These are phyloP conservation scores for Zasmidium angulare DNA, from an alignment of 2,329 filamentous ascomycete genomes.

Conservation along the genomic window DNA sequence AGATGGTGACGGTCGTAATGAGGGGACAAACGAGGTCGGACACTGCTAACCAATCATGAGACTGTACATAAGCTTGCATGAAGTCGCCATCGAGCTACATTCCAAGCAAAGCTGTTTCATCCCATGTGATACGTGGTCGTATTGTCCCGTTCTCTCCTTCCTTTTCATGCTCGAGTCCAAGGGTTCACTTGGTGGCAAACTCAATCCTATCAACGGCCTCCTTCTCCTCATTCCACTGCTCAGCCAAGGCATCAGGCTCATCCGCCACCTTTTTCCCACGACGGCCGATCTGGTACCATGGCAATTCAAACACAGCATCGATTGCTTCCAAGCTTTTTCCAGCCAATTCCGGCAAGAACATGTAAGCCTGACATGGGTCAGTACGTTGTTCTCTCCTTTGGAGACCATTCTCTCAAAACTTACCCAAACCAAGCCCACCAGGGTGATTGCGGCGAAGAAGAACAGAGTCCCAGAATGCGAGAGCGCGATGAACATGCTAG, in stretches of 20 bases:
- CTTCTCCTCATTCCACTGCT: slow-evolving; percentile 24
- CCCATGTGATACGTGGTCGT: no score
- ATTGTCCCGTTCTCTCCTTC: no score
- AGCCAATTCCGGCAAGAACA: slow-evolving; percentile 54
- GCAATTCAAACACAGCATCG: slow-evolving; percentile 58
- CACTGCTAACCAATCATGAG: neutral
- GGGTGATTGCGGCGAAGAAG: slow-evolving; percentile 69
- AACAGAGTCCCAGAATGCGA: slow-evolving; percentile 69
- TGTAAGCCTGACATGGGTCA: no score
- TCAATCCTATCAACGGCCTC: slow-evolving; percentile 26
- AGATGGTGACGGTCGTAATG: neutral
- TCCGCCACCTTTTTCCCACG: slow-evolving; percentile 33
- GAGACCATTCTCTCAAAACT: no score
- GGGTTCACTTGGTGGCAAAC: slow-evolving; percentile 6
- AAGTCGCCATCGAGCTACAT: neutral
- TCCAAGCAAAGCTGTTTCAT: neutral
- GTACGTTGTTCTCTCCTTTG: no score
- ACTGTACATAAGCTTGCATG: neutral
- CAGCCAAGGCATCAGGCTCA: slow-evolving; percentile 24
- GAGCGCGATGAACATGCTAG: slow-evolving; percentile 65
- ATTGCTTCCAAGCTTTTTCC: slow-evolving; percentile 58
- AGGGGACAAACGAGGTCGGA: neutral
- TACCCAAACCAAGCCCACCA: slow-evolving; percentile 62
- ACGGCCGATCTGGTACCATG: slow-evolving; percentile 71
- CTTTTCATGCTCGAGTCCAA: no score